Evolutionary conservation across 352 stramenopile genomes (phyloP), one percentile per base, ranked within the genome.

Genomic region (Phytophthora cajani): DNA sequence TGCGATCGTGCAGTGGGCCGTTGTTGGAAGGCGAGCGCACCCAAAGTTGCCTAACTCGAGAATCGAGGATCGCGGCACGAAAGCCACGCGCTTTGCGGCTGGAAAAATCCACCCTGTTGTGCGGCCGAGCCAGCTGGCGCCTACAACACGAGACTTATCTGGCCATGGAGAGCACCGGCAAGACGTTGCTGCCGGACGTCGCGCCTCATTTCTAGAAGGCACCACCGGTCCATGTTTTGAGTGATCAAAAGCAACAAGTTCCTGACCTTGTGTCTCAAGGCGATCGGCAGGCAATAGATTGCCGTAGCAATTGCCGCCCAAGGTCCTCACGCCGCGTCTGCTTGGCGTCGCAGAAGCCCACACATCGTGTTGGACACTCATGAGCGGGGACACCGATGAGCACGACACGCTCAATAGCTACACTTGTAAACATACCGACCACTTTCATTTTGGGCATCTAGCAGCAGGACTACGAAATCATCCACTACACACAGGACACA

Each of bases 21-120:
- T 70, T 65, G 59, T 21, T 21, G 54, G 44, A 64, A 67, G 60
- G 16, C 40, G 19, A 40, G 40, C 49, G 62, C 40, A 69, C 62
- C 62, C 44, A 69, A 63, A 70, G 46, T 70, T 70, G 63, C 50
- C 61, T 66, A 58, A 65, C 46, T 51, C 30, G 59, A 14, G 59
- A 21, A 17, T 58, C 32, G 58, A 46, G 27, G n/a, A 50, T 58
- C 19, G n/a, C 8, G 58, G n/a, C 51, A 23, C 58, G 23, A 19
- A 7, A 8, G 46, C n/a, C 60, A 61, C 25, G 50, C 58, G 59
- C 2, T n/a, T 23, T 5, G 12, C 10, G 10, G 19, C 33, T 42
- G 27, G 46, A 70, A 64, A 30, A 70, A 70, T 70, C 61, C 61
- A 62, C 33, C 23, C 9, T 10, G 30, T 16, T 36, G 49, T 23